Conservation (phyloP, 306 rosid species). For the Acacia acuminata region DNA sequence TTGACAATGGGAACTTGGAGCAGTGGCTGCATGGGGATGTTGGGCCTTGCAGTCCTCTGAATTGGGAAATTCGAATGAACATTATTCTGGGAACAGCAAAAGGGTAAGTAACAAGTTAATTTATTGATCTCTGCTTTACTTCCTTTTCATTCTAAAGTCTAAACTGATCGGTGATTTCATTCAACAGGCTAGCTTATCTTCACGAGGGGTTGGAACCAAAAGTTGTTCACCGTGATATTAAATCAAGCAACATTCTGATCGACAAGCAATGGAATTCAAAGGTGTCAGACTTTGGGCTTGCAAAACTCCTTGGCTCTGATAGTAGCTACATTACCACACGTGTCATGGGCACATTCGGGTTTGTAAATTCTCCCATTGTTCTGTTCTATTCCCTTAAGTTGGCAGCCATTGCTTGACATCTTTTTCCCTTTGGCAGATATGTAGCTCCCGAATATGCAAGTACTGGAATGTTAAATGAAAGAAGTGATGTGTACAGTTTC, state of each 20-base stretch:
- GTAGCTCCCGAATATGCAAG: slow-evolving; percentile 83
- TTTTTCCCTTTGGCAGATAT: slow-evolving; percentile 41
- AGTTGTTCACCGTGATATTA: slow-evolving; percentile 71
- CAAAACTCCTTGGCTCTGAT: slow-evolving; percentile 65
- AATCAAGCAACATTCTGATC: slow-evolving; percentile 66
- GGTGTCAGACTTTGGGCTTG: slow-evolving; percentile 81
- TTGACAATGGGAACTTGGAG: slow-evolving; percentile 66
- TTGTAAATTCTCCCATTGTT: slow-evolving; percentile 12
- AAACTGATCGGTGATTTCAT: slow-evolving; percentile 13
- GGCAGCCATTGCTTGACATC: background rate
- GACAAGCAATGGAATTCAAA: slow-evolving; percentile 73
- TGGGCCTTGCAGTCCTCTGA: slow-evolving; percentile 61
- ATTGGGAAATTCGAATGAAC: slow-evolving; percentile 66
- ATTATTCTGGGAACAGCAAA: slow-evolving; percentile 59
- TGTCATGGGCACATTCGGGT: slow-evolving; percentile 81
- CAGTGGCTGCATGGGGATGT: slow-evolving; percentile 76
- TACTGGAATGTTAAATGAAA: slow-evolving; percentile 70
- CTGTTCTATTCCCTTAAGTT: background rate
- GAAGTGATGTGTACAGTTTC: slow-evolving; percentile 68
- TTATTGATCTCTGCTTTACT: background rate
- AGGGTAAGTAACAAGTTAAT: slow-evolving; percentile 41
- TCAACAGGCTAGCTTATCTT: slow-evolving; percentile 55
- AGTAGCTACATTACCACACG: slow-evolving; percentile 64
- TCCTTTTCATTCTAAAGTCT: background rate
- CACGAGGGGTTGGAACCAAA: slow-evolving; percentile 77